Base-by-base conservation (phyloP, 1,284 basidiomycete genomes). In the Cutaneotrichosporon mucoides region DNA sequence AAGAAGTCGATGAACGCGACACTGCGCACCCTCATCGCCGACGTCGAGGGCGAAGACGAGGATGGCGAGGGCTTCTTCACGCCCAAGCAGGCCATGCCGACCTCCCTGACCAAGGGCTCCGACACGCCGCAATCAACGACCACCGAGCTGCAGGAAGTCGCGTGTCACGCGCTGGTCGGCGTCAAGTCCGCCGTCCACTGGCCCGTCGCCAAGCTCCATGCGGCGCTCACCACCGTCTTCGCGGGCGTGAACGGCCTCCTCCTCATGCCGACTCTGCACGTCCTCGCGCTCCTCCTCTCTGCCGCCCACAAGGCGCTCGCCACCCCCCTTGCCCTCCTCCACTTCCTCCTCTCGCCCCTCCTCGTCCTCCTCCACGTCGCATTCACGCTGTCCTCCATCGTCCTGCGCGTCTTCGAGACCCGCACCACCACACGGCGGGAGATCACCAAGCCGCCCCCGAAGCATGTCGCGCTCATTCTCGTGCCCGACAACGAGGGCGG, bases 321-420 rank as follows among this genome's bases (percentile, higher is more conserved):
- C 33, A 10, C 56, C 5, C 43, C 51, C 2, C 16, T 47, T 3
- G 7, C 2, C 2, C 6, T 63, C 3, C 13, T 63, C 10, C 58
- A 49, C 12, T 43, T 56, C 42, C 47, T 60, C 43, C 56, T 65
- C 44, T 56, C 64, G 36, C 73, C 73, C 15, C 42, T 72, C 43
- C 68, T 73, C 50, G 12, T 67, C 41, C 57, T 71, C 11, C 64
- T 75, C 3, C 73, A 75, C 48, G 15, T 70, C 3, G 6, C 58
- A 6, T 75, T 75, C 69, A 66, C 68, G 40, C 36, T 72, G 43
- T 67, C 64, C 8, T 73, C 73, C 7, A 58, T 75, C 10, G 41
- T 68, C 33, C 61, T 75, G 1, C 64, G 73, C 9, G 59, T 68
- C n/a, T 66, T 66, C 47, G 66, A 74, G 60, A 47, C 54, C 5